These are phyloP conservation scores for Fomitopsis schrenkii DNA, from an alignment of 1,284 basidiomycete species.

Conservation along the genomic window DNA sequence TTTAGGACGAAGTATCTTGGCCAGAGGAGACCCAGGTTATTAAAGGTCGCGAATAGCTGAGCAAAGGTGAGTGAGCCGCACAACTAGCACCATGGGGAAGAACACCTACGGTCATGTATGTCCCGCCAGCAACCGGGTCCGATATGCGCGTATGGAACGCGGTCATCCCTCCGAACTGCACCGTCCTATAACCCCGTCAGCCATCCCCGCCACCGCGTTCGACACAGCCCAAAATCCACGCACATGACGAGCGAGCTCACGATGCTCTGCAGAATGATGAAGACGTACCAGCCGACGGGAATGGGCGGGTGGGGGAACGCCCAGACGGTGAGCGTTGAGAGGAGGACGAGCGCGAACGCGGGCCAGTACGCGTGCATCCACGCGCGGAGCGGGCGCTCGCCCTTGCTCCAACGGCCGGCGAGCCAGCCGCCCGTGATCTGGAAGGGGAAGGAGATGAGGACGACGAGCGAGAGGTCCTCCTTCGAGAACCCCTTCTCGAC, in stretches of 20 bases:
- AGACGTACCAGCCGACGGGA: neutral
- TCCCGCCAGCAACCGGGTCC: neutral
- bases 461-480: conserved; percentile 1
- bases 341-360: neutral
- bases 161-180: conserved; percentile 1
- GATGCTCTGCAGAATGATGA: conserved; percentile 1
- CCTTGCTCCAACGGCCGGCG: neutral
- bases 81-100: no score
- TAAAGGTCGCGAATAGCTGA: neutral
- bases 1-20: neutral
- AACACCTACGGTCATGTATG: neutral
- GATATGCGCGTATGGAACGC: conserved; percentile 2
- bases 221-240: neutral
- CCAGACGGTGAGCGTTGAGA: neutral
- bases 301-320: neutral
- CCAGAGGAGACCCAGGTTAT: neutral
- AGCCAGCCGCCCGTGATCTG: conserved; percentile 1
- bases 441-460: conserved; percentile 2
- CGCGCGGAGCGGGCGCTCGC: conserved; percentile 1
- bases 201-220: neutral
- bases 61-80: neutral
- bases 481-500: conserved; percentile 1
- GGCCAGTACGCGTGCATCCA: conserved; percentile 2
- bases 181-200: neutral
- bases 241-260: neutral